Evolutionary conservation across 371 early-diverging fungal genomes (phyloP).

Genomic region (Rhizoclosmatium hyalinum): DNA sequence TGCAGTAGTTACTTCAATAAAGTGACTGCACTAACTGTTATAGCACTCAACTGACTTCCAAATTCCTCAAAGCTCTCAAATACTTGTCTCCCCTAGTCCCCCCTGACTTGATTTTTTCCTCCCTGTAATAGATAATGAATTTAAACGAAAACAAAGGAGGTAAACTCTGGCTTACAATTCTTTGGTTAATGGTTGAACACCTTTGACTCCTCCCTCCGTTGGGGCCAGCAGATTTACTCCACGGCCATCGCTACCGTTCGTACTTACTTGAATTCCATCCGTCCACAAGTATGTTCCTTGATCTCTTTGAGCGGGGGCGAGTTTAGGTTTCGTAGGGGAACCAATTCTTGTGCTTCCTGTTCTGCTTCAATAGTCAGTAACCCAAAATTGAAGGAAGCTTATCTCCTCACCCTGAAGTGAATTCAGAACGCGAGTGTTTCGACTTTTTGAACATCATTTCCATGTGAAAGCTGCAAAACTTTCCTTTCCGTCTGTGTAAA

Average conservation of each 20-base stretch:
- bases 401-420: constrained; percentile 37
- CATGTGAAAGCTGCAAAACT: constrained; percentile 45
- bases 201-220: constrained; percentile 9
- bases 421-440: constrained; percentile 40
- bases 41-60: not conserved
- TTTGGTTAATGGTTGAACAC: constrained; percentile 9
- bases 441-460: constrained; percentile 36
- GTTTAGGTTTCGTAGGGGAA: constrained; percentile 19
- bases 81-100: constrained; percentile 35
- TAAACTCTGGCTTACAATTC: not conserved
- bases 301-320: not conserved
- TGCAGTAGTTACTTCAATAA: not conserved
- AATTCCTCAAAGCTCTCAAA: constrained; percentile 31
- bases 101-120: constrained; percentile 12
- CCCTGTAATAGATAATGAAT: constrained; percentile 15
- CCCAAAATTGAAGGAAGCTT: not conserved
- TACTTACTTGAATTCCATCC: constrained; percentile 27
- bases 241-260: constrained; percentile 28
- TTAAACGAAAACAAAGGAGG: not conserved
- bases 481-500: constrained; percentile 30
- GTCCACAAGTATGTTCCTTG: constrained; percentile 34
- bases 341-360: constrained; percentile 11
- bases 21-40: not conserved
- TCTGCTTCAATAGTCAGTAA: not conserved
- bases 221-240: not conserved